Base-by-base conservation (phyloP, 768 basidiomycete species). In the Pleurotus ostreatus region DNA sequence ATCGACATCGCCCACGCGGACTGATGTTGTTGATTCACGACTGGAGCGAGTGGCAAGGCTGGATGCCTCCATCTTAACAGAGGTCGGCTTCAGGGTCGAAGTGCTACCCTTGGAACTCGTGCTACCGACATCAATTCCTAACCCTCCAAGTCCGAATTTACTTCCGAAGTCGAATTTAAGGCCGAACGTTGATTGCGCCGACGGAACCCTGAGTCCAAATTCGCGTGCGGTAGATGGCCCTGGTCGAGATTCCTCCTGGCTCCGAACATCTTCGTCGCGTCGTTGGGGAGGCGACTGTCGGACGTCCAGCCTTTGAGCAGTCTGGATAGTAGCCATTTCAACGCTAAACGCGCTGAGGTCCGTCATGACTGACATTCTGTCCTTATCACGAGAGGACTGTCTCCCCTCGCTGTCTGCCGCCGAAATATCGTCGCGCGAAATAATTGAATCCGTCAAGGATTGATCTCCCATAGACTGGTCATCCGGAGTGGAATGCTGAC, bases 321-420 rank as follows among this genome's bases (percentile, higher is more conserved):
- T 75, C 57, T 78, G 69, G 45, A 83, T 75, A 4, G 75, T 75
- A 7, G 81, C 82, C 23, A 74, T 74, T 61, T 83, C 81, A 5
- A 75, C 74, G 60, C 79, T 77, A 47, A 74, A 69, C 46, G 74
- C 72, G 20, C 74, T 82, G 55, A 70, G 63, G 44, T 64, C 66
- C 0, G 77, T 76, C 51, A 75, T 59, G 13, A 74, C 67, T 16
- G 78, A 78, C 54, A 71, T 62, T 30, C 66, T 65, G 52, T 78
- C 74, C 39, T 61, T 62, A n/a, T 73, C 76, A 59, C 66, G 30
- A 38, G 51, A 22, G 11, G 48, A 12, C 25, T 12, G 30, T 37
- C 22, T 20, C n/a, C 34, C 49, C 16, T 37, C 9, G 30, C 30
- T 34, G 30, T 34, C 30, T 3, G 8, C 30, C 3, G 11, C 30